Evolutionary conservation across 768 basidiomycete species (phyloP), one percentile per base, ranked within the genome.

Genomic region (Phylloporus scabripes): DNA sequence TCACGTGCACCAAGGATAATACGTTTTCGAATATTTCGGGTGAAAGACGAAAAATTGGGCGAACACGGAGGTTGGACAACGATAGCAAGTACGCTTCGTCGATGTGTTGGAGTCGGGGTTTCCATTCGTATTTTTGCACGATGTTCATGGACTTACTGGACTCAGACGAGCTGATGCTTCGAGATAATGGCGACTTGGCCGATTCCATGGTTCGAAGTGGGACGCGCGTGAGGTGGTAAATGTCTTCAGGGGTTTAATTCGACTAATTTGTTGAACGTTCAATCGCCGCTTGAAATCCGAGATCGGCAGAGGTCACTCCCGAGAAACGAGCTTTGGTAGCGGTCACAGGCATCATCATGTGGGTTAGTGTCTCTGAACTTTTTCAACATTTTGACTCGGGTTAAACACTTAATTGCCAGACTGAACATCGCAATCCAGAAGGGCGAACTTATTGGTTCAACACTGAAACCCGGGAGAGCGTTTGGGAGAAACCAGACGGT

Each of bases 381-480:
- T 34, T 46, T 24, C 29, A 7, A 36, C 3, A 8, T 49, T 15
- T n/a, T 4, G 8, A 32, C 41, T 21, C 28, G 31, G 17, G 6
- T 46, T 50, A 26, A 60, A 54, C 7, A 40, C 8, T 52, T 7
- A 24, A 39, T 31, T 38, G 31, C 1, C 54, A 94, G 92, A 92
- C 90, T 3, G 93, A 95, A 63, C 91, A 96, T 70, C 83, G 88
- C 29, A 95, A 94, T 70, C 84, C 90, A 2, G 95, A 96, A 63
- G 93, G 93, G n/a, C 77, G 92, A n/a, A 92, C 90, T 0, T 98
- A 98, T 62, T 98, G 94, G 94, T 93, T 92, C 70, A 93, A 96
- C 64, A 83, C 90, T 0, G 77, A 74, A 9, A 89, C 87, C 4
- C 82, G 85, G 60, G 88, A 91, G 59, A 95, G 92, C 62, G 92